Base-by-base conservation (phyloP, 768 basidiomycete species). In the Phylloporus sp. region DNA sequence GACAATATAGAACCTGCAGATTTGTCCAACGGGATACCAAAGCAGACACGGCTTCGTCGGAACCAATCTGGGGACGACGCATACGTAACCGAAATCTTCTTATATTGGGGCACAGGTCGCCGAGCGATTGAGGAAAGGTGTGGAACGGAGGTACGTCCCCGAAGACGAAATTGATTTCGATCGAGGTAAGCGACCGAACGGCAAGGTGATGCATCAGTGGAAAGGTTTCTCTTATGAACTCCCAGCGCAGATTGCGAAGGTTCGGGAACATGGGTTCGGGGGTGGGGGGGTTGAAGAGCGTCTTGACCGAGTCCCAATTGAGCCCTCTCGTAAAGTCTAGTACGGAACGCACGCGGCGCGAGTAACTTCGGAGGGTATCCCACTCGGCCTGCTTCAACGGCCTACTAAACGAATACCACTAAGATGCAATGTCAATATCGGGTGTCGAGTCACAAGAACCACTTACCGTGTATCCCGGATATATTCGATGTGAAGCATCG, bases 191-290 rank as follows among this genome's bases (percentile, higher is more conserved):
- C 11, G 52, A 37, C 4, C 42, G 9, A 23, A 50, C 56, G 2
- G 56, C 45, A 4, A 57, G 22, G 17, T 57, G 55, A 36, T 35
- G 38, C 47, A 58, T 54, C 4, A 57, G 15, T 6, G 51, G 46
- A 20, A 57, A 57, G 0, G 55, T 46, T 21, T 54, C 52, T 28
- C 29, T 31, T 6, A 58, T 17, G 32, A 58, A 57, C 20, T 57
- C 56, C 55, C 55, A 57, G n/a, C 42, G 56, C 38, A 57, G n/a
- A 3, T 34, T 15, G n/a, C 55, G 56, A 23, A 57, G 55, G 29
- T 58, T 54, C 6, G 55, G 56, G 21, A 57, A 57, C 32, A 57
- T 20, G 23, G 56, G 56, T 7, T 43, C 56, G 11, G 42, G 29
- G 17, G 42, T 41, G 15, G 56, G 45, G 31, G 56, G 56, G 20